These are phyloP conservation scores for Glomus cerebriforme DNA, from an alignment of 192 early-diverging fungal genomes.

Conservation along the genomic window DNA sequence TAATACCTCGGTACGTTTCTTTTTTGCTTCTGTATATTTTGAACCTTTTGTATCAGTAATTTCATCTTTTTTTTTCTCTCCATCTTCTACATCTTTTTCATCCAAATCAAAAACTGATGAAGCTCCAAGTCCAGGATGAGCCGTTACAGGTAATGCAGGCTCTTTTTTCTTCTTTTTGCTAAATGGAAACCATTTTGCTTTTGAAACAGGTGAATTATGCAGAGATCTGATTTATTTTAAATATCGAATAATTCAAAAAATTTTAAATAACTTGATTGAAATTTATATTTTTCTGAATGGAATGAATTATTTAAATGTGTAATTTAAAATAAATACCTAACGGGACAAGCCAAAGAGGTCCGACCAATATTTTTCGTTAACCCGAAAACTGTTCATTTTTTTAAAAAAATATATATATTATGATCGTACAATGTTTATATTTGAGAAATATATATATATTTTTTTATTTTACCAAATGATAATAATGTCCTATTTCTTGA, in stretches of 20 bases:
- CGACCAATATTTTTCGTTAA: background rate
- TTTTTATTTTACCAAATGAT: background rate
- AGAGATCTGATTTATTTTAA: background rate
- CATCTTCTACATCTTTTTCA: background rate
- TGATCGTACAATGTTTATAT: too few species aligned
- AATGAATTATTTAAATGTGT: background rate
- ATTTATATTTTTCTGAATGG: too few species aligned
- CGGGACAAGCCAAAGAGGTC: background rate
- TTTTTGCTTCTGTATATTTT: background rate
- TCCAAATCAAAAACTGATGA: slow-evolving; percentile 7
- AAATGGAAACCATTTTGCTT: background rate
- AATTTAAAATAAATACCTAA: background rate
- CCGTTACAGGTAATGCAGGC: background rate
- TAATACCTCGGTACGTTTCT: background rate
- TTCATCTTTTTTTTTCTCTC: background rate
- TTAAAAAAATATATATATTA: too few species aligned
- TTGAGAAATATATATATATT: background rate
- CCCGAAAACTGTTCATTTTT: background rate
- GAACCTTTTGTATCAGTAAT: background rate
- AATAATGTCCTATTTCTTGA: background rate
- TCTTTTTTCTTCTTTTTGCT: background rate
- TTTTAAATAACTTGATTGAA: too few species aligned
- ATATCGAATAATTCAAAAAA: background rate
- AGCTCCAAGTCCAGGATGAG: background rate
- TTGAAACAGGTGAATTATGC: background rate